These are phyloP conservation scores for Aphanomyces invadans DNA, from an alignment of 352 stramenopile species.

Conservation along the genomic window DNA sequence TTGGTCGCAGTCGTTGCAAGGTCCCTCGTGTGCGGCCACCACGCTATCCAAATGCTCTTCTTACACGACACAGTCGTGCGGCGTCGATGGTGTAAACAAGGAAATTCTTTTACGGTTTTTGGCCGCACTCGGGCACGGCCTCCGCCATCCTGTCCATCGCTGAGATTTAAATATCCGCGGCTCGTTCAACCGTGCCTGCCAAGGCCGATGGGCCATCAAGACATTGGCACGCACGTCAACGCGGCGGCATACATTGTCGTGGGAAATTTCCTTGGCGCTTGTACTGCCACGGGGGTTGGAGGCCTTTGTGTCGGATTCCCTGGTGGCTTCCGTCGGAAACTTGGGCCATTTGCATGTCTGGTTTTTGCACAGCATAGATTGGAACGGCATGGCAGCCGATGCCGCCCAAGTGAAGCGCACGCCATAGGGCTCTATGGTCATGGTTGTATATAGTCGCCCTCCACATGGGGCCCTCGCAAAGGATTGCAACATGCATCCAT, in stretches of 20 bases:
- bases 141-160: conserved; percentile 48
- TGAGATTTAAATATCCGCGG: conserved; percentile 59
- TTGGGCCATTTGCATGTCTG: no score
- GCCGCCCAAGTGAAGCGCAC: no score
- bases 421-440: no score
- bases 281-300: no score
- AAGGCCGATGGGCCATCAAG: conserved; percentile 55
- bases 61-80: conserved; percentile 48
- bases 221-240: conserved; percentile 51
- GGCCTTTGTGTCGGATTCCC: no score
- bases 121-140: background rate
- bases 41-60: conserved; percentile 48
- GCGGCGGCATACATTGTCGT: conserved; percentile 59
- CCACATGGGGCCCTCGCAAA: no score
- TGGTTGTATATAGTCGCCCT: no score
- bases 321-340: no score
- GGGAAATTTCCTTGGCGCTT: conserved; percentile 49
- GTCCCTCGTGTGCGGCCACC: conserved; percentile 37
- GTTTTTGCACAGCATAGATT: no score
- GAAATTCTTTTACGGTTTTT: background rate
- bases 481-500: no score
- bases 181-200: conserved; percentile 62
- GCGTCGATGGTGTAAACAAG: conserved; percentile 21
- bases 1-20: conserved; percentile 38
- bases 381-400: no score